These are phyloP conservation scores for Rhinocladiella mackenziei DNA, from an alignment of 2,329 filamentous ascomycete species.

Conservation along the genomic window DNA sequence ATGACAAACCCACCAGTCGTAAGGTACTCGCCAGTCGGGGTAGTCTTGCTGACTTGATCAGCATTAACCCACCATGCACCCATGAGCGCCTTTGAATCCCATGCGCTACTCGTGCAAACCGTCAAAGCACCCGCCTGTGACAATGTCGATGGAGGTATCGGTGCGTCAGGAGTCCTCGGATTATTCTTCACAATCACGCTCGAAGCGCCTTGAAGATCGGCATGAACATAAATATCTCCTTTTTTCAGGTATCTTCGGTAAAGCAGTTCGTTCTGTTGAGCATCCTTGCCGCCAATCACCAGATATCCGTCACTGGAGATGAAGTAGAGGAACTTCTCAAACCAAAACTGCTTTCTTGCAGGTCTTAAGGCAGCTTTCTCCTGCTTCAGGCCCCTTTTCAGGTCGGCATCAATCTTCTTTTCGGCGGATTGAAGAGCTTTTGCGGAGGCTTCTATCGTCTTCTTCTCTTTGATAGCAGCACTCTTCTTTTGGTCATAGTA, in stretches of 20 bases:
- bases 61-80: constrained; percentile 92
- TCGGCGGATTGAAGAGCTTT: constrained; percentile 86
- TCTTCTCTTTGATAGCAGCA: constrained; percentile 81
- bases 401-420: constrained; percentile 77
- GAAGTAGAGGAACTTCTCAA: constrained; percentile 96
- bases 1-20: constrained; percentile 74
- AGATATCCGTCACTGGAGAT: constrained; percentile 93
- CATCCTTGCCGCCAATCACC: constrained; percentile 82
- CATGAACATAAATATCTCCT: constrained; percentile 88
- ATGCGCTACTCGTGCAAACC: constrained; percentile 81
- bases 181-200: constrained; percentile 91
- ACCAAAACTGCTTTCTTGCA: constrained; percentile 83
- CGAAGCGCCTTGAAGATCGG: constrained; percentile 78
- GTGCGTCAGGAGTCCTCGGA: constrained; percentile 68
- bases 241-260: constrained; percentile 81
- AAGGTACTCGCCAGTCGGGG: constrained; percentile 73
- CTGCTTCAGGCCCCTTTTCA: constrained; percentile 84
- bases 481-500: constrained; percentile 88
- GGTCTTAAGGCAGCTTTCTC: constrained; percentile 84
- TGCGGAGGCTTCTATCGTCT: constrained; percentile 74
- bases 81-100: constrained; percentile 96
- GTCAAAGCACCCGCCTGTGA: constrained; percentile 83
- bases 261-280: constrained; percentile 85
- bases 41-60: constrained; percentile 84
- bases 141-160: constrained; percentile 85